A percentile compares a stretch with the other conserved stretches of the same genome.
Evolutionary conservation across 768 basidiomycete genomes (phyloP).

Genomic region (Dentipellis fragilis): DNA sequence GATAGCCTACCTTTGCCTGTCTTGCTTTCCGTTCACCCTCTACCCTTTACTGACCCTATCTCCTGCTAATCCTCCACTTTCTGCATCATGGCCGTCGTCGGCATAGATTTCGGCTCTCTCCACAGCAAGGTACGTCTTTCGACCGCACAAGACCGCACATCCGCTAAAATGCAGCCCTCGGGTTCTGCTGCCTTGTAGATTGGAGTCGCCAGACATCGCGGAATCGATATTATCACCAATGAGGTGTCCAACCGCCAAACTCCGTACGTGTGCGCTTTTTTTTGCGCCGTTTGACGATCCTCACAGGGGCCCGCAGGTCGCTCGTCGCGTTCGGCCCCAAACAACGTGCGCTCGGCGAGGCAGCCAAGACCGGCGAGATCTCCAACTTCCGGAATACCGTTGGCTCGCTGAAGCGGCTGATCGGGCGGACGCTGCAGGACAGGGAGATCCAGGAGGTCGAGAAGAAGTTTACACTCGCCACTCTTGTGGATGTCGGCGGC

Average conservation of each 20-base stretch:
- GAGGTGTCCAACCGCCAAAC: constrained; percentile 96
- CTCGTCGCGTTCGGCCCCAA: constrained; percentile 90
- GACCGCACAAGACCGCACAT: too few species aligned
- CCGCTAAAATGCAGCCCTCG: too few species aligned
- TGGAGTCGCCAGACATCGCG: constrained; percentile 89
- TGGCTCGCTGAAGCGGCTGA: constrained; percentile 83
- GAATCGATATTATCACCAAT: constrained; percentile 97
- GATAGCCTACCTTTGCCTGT: not conserved
- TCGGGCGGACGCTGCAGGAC: constrained; percentile 75
- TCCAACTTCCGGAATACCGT: constrained; percentile 98
- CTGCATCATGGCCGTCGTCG: constrained; percentile 77
- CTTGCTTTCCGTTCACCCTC: not conserved
- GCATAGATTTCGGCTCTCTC: constrained; percentile 87
- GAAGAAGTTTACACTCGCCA: constrained; percentile 85
- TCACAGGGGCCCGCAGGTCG: constrained; percentile 43
- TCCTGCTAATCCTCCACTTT: not conserved
- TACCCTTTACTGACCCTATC: not conserved
- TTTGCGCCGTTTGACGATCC: not conserved
- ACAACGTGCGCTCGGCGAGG: constrained; percentile 85
- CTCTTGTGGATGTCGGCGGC: constrained; percentile 76
- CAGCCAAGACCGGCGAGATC: constrained; percentile 95
- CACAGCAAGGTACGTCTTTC: constrained; percentile 63
- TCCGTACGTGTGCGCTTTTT: constrained; percentile 52
- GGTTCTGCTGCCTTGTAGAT: constrained; percentile 61
- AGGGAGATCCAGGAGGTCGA: constrained; percentile 76